phyloP scores from a whole-genome alignment of 441 rosid species.

The Theobroma grandiflorum region DNA sequence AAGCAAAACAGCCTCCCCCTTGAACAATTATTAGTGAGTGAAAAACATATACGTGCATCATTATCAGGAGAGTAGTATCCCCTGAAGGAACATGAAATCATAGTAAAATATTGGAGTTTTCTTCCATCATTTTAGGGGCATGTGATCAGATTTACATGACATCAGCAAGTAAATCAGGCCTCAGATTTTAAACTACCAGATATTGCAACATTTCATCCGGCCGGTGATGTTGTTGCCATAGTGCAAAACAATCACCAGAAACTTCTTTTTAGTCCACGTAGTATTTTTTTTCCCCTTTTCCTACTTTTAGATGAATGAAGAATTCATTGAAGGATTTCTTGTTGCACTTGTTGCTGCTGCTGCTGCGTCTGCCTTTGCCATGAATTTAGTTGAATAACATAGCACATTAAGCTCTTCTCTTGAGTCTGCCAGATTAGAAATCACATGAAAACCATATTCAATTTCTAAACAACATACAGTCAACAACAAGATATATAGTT shows the following conservation, averaged over 20 bases:
- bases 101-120: neutral
- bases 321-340: neutral
- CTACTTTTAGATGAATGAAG: neutral
- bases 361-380: conserved; percentile 8
- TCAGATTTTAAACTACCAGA: neutral
- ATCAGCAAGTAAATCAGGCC: neutral
- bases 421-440: conserved; percentile 50
- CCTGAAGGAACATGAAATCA: neutral
- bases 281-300: neutral
- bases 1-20: neutral
- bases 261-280: neutral
- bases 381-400: conserved; percentile 41
- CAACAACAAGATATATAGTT: neutral
- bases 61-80: neutral
- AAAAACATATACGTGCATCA: neutral
- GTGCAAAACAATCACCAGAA: neutral
- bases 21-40: neutral
- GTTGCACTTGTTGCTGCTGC: neutral
- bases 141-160: neutral
- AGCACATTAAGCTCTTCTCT: conserved; percentile 63
- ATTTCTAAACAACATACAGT: neutral
- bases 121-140: neutral
- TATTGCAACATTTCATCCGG: neutral
- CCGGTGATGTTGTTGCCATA: neutral
- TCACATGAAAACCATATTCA: neutral